phyloP scores from a whole-genome alignment of 2,329 filamentous ascomycete genomes.

The Coniochaeta hoffmannii region DNA sequence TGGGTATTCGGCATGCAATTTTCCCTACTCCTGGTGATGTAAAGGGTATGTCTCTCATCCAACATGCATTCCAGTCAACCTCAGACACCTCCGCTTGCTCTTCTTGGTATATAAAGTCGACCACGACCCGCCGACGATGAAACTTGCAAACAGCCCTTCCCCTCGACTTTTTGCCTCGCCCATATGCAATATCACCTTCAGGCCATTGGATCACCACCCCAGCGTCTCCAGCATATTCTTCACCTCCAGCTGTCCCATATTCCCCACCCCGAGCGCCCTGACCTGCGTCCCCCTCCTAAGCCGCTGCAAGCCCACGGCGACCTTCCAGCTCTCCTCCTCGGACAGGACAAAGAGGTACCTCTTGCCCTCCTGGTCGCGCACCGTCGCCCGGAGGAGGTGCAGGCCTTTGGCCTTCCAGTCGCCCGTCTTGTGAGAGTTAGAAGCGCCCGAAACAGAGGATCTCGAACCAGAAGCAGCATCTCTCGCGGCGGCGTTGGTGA shows the following conservation, averaged over 20 bases:
- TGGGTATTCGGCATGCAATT: not conserved
- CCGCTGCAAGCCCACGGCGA: slow-evolving; percentile 53
- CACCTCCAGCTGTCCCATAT: slow-evolving; percentile 47
- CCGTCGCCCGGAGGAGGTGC: slow-evolving; percentile 56
- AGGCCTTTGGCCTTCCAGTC: slow-evolving; percentile 48
- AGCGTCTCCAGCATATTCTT: slow-evolving; percentile 49
- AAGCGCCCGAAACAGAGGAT: slow-evolving; percentile 17
- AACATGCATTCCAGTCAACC: not conserved
- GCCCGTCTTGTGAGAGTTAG: slow-evolving; percentile 40
- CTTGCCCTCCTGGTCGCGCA: slow-evolving; percentile 60
- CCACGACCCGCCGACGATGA: not conserved
- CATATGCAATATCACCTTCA: too few relatives aligned
- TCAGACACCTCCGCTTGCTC: not conserved
- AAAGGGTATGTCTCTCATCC: not conserved
- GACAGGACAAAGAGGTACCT: slow-evolving; percentile 57
- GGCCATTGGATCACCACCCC: slow-evolving; percentile 44
- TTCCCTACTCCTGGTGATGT: not conserved
- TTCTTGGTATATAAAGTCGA: not conserved
- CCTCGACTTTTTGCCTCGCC: not conserved
- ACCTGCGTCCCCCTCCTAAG: slow-evolving; percentile 54
- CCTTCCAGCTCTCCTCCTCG: slow-evolving; percentile 62
- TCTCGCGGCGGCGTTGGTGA: slow-evolving; percentile 6
- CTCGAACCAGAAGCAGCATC: slow-evolving; percentile 10
- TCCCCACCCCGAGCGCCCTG: slow-evolving; percentile 49
- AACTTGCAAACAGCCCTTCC: not conserved